These are phyloP conservation scores for Farysia itapuensis DNA, from an alignment of 1,284 basidiomycete species.

Conservation along the genomic window DNA sequence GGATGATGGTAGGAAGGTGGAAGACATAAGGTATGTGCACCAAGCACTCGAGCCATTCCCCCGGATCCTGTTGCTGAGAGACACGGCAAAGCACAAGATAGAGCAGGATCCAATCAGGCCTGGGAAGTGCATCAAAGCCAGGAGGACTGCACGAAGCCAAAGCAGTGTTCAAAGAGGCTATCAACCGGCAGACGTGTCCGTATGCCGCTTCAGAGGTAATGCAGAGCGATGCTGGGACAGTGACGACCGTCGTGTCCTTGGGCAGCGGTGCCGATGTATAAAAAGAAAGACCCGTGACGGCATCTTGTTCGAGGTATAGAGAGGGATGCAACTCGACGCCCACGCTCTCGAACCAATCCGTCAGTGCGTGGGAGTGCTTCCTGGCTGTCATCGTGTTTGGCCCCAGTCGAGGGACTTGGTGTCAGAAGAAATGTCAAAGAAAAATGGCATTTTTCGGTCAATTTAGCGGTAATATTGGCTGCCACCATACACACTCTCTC, in stretches of 20 bases:
- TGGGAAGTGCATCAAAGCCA: slow-evolving; percentile 1
- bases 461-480: too few relatives aligned
- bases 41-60: neutral
- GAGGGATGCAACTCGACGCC: slow-evolving; percentile 14
- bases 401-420: too few relatives aligned
- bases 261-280: slow-evolving; percentile 9
- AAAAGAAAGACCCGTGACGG: slow-evolving; percentile 16
- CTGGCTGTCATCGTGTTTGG: too few relatives aligned
- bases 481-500: too few relatives aligned
- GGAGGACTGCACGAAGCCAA: neutral
- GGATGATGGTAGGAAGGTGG: slow-evolving; percentile 21
- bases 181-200: neutral
- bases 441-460: too few relatives aligned
- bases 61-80: too few relatives aligned
- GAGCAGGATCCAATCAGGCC: slow-evolving; percentile 26
- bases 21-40: slow-evolving; percentile 33
- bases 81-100: slow-evolving; percentile 15
- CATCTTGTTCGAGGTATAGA: slow-evolving; percentile 10
- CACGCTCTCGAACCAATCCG: slow-evolving; percentile 7
- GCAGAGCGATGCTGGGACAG: slow-evolving; percentile 13
- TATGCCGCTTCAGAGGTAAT: slow-evolving; percentile 14
- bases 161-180: neutral
- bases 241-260: slow-evolving; percentile 10
- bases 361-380: slow-evolving; percentile 1
- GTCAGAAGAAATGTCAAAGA: too few relatives aligned